Base-by-base conservation (phyloP, 352 stramenopile species). In the Globisporangium irregulare region DNA sequence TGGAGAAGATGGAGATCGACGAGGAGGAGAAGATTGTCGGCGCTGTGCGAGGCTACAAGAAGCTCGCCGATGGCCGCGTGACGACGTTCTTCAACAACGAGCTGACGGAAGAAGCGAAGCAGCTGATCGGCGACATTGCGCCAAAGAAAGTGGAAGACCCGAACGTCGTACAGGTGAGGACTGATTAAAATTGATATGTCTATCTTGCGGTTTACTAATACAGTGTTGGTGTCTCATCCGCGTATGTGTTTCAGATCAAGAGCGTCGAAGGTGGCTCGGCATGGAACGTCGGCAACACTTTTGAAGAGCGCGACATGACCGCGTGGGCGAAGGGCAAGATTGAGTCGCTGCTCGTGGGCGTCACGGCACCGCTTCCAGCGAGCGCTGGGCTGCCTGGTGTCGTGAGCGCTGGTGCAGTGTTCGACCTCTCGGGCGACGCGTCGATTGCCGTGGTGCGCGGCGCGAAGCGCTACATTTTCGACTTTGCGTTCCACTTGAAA, bases 71-170 rank as follows among this genome's bases (percentile, higher is more conserved):
- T 71, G 98, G 98, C 32, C 97, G 97, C 66, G 98, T 98, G 67
- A 99, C 97, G 56, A 99, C 96, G 20, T 99, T 98, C 69, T 99
- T 99, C 79, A 98, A 99, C 88, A 98, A 98, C 72, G 97, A 99
- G 72, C 86, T 99, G 18, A 97, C 90, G 25, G 97, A 99, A 59
- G 93, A 99, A 69, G 93, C 92, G n/a, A 99, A 98, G 72, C 80
- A 87, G 64, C 95, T 99, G 73, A 98, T 98, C 67, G 97, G 98
- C 58, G 99, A 99, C 82, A 98, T 96, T 51, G 89, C 90, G 12
- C 91, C 89, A 34, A 91, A 97, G 74, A 91, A 92, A 67, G 87
- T 95, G 22, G 76, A 87, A 27, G 77, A 96, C 48, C 64, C 62
- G 24, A 81, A 91, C 60, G 76, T 82, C 54, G 83, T 94, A 64